Conservation (phyloP, 148 eudicot species). For the Chenopodium formosanum region DNA sequence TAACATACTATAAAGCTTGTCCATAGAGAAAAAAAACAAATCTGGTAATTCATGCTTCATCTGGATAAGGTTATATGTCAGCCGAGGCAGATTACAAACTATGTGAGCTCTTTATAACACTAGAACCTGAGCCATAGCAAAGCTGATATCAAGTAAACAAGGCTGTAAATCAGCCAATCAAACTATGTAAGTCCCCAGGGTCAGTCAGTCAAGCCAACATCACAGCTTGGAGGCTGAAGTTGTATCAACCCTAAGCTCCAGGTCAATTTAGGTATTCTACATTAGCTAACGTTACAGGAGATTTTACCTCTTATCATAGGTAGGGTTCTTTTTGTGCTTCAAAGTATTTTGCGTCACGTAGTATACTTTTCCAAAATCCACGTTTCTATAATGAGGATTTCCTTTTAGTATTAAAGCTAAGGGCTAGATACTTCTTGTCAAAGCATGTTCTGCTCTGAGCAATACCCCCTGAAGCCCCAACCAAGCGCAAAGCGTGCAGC, state of each 20-base stretch:
- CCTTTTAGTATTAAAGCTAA: neutral
- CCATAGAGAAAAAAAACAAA: too few species aligned
- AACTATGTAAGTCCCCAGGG: neutral
- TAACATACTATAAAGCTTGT: neutral
- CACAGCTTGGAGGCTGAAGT: neutral
- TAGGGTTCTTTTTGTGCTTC: neutral
- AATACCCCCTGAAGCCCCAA: neutral
- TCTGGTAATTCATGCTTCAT: neutral
- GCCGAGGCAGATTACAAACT: neutral
- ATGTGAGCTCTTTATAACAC: neutral
- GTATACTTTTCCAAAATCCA: neutral
- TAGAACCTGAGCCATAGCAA: neutral
- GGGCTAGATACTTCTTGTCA: neutral
- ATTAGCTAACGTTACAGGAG: neutral
- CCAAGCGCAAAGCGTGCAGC: too few species aligned
- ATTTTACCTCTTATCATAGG: neutral
- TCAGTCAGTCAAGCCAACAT: neutral
- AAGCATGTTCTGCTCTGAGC: neutral
- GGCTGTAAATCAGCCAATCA: constrained; percentile 1
- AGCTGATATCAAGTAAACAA: neutral
- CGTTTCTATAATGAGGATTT: neutral
- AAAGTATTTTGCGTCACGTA: neutral
- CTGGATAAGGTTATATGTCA: neutral
- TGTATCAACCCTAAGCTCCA: neutral
- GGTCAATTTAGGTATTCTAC: neutral